phyloP scores from a whole-genome alignment of 495 filamentous ascomycete species.

The Penicillium crystallinum region DNA sequence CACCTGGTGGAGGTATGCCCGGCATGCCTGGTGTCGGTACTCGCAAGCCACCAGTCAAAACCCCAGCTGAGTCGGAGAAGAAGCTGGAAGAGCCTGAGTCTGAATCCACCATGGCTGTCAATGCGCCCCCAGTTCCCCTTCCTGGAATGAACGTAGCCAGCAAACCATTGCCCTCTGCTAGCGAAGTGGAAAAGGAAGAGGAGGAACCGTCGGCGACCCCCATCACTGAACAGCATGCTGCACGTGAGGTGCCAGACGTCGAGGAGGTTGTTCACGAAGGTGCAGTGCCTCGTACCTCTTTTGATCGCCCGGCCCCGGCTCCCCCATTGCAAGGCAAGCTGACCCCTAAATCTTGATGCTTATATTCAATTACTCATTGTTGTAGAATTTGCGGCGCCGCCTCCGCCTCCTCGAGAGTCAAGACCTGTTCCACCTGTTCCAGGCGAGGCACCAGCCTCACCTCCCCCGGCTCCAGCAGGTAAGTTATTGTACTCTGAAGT shows the following conservation, averaged over 20 bases:
- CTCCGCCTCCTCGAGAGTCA: constrained; percentile 29
- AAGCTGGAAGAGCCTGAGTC: constrained; percentile 50
- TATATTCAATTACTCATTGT: constrained; percentile 4
- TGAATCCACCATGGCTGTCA: constrained; percentile 45
- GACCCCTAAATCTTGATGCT: neutral
- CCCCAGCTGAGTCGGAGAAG: constrained; percentile 63
- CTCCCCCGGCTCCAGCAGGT: constrained; percentile 65
- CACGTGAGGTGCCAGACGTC: constrained; percentile 54
- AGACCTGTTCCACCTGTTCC: constrained; percentile 51
- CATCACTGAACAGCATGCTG: constrained; percentile 39
- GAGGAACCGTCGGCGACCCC: constrained; percentile 31
- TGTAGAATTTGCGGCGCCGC: constrained; percentile 26
- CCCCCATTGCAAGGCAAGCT: constrained; percentile 49
- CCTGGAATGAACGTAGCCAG: constrained; percentile 58
- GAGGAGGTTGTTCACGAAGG: constrained; percentile 52
- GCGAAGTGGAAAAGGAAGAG: constrained; percentile 41
- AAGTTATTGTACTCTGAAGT: constrained; percentile 33
- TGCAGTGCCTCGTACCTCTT: constrained; percentile 40
- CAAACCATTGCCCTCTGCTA: constrained; percentile 32
- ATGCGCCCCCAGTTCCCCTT: constrained; percentile 66
- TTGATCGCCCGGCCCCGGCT: constrained; percentile 39
- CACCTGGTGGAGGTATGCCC: constrained; percentile 60
- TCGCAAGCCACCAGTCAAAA: constrained; percentile 39
- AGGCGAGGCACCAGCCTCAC: constrained; percentile 59
- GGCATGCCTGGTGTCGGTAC: constrained; percentile 36